Conservation (phyloP, 2,329 filamentous ascomycete genomes). For the Gliomastix tumulicola region DNA sequence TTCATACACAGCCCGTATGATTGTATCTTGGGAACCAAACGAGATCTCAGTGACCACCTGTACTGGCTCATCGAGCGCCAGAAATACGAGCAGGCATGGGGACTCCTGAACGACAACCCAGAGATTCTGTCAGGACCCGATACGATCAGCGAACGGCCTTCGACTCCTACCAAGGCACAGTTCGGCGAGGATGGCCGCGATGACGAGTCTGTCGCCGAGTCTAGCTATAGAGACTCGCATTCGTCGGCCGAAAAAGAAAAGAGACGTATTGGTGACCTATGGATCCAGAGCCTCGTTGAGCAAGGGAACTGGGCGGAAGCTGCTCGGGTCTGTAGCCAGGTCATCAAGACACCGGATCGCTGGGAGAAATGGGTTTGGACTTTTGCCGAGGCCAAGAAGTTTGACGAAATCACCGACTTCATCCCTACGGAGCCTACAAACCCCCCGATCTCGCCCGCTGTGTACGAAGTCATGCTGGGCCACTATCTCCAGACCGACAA, state of each 20-base stretch:
- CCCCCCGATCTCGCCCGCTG: constrained; percentile 70
- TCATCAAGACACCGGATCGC: constrained; percentile 68
- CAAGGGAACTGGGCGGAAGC: constrained; percentile 69
- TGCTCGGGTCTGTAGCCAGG: constrained; percentile 74
- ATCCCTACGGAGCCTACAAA: constrained; percentile 73
- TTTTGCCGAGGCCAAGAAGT: constrained; percentile 78
- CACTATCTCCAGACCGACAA: constrained; percentile 82
- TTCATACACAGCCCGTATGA: constrained; percentile 97
- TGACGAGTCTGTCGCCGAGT: constrained; percentile 51
- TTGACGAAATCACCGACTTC: constrained; percentile 82
- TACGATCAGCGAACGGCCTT: constrained; percentile 28
- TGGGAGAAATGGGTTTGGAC: constrained; percentile 97
- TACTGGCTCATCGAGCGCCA: constrained; percentile 78
- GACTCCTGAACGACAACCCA: constrained; percentile 80
- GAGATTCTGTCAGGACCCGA: constrained; percentile 51
- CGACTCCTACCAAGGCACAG: constrained; percentile 32
- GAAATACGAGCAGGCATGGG: constrained; percentile 81
- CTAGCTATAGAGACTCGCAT: constrained; percentile 48
- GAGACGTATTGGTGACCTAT: constrained; percentile 81
- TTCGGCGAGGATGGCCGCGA: constrained; percentile 58
- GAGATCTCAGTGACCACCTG: constrained; percentile 80
- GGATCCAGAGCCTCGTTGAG: constrained; percentile 80
- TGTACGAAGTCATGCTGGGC: constrained; percentile 84
- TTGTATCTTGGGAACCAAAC: constrained; percentile 84
- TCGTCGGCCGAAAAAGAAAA: constrained; percentile 80